Conservation (phyloP, 805 yeast species). For the Starmerella roubikii region DNA sequence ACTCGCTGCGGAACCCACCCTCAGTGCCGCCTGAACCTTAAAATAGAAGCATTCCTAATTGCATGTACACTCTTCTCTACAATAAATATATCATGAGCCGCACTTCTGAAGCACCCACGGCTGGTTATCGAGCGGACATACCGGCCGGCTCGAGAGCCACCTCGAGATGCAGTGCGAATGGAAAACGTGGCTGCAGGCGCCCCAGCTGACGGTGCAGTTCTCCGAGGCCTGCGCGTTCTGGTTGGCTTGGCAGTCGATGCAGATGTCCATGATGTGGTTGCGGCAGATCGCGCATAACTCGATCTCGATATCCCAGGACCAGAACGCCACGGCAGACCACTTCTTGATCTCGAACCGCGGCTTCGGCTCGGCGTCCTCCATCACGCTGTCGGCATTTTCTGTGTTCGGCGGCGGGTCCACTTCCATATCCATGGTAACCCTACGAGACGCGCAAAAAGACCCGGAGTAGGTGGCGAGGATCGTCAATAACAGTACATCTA, state of each 20-base stretch:
- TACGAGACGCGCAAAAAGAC: no score
- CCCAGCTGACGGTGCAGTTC: conserved; percentile 94
- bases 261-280: conserved; percentile 95
- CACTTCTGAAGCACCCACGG: conserved; percentile 73
- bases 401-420: background rate
- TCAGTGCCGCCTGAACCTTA: no score
- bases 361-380: conserved; percentile 8
- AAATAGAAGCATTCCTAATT: no score
- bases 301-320: conserved; percentile 97
- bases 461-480: no score
- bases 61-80: no score
- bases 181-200: conserved; percentile 94
- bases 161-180: conserved; percentile 92
- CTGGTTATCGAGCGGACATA: conserved; percentile 90
- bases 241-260: conserved; percentile 87
- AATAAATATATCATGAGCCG: conserved; percentile 33
- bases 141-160: conserved; percentile 90
- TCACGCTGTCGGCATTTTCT: background rate
- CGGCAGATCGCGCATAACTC: conserved; percentile 98
- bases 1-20: no score
- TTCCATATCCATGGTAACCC: conserved; percentile 3
- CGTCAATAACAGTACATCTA: no score
- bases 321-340: conserved; percentile 99
- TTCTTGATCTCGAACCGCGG: conserved; percentile 74
- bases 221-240: conserved; percentile 46